Conservation (phyloP, 208 protist genomes). For the Giardia muris region DNA sequence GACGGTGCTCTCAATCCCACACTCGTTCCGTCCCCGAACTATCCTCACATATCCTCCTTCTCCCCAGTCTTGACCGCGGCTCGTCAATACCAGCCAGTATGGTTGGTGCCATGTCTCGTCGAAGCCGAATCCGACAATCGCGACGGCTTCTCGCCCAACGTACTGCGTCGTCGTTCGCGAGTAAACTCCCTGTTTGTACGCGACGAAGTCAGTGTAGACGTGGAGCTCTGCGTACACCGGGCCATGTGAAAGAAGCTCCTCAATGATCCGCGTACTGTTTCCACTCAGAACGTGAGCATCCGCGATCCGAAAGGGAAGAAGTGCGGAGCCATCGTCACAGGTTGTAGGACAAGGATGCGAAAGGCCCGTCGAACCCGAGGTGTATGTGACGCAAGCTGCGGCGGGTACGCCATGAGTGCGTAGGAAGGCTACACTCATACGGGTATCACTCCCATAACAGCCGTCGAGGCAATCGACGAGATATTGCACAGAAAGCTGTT, state of each 20-base stretch:
- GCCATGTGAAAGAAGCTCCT: neutral
- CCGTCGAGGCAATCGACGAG: neutral
- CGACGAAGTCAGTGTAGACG: neutral
- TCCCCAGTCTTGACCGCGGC: neutral
- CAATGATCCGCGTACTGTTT: neutral
- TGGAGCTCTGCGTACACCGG: neutral
- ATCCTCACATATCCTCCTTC: neutral
- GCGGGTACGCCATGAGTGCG: neutral
- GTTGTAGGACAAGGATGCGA: neutral
- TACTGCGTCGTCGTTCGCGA: neutral
- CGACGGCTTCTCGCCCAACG: neutral
- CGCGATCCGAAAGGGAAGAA: neutral
- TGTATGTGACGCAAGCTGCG: neutral
- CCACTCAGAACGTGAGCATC: neutral
- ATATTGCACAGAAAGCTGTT: neutral
- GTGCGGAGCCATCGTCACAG: neutral
- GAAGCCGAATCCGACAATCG: neutral
- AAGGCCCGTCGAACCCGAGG: neutral
- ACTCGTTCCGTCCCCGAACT: neutral
- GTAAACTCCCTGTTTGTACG: neutral
- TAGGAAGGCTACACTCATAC: neutral
- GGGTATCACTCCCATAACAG: neutral
- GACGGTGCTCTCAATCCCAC: neutral
- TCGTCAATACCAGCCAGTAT: neutral
- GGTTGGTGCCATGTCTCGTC: neutral